Conservation (phyloP, 371 early-diverging fungal species). For the Circinella minor region DNA sequence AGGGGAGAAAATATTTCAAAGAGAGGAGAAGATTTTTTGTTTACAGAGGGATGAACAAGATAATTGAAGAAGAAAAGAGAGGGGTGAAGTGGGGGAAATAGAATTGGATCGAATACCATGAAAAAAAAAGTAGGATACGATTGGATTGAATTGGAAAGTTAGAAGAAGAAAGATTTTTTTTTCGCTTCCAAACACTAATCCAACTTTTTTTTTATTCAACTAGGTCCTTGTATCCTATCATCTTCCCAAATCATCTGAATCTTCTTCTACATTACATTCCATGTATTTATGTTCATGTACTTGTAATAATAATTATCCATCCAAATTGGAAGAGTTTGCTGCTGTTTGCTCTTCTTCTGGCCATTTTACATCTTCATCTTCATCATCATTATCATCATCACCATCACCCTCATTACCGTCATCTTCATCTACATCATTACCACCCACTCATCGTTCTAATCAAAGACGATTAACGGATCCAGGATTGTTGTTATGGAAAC, state of each 20-base stretch:
- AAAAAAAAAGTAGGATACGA: too few species aligned
- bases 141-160: too few species aligned
- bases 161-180: neutral
- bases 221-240: conserved; percentile 42
- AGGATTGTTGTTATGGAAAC: conserved; percentile 8
- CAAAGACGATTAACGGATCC: conserved; percentile 33
- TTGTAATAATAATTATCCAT: conserved; percentile 12
- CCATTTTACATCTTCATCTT: neutral
- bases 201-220: neutral
- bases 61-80: neutral
- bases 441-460: neutral
- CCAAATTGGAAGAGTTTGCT: conserved; percentile 42
- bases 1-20: too few species aligned
- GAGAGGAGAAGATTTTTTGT: neutral
- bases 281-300: conserved; percentile 17
- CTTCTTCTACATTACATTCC: conserved; percentile 18
- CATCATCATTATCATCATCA: neutral
- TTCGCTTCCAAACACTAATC: neutral
- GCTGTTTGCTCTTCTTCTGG: conserved; percentile 28
- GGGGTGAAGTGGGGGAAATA: neutral
- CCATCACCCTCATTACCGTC: neutral
- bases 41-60: neutral
- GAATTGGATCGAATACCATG: too few species aligned
- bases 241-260: conserved; percentile 21
- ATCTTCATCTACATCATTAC: neutral